phyloP scores from a whole-genome alignment of 2,329 filamentous ascomycete species.

The Hypoxylon rubiginosum region DNA sequence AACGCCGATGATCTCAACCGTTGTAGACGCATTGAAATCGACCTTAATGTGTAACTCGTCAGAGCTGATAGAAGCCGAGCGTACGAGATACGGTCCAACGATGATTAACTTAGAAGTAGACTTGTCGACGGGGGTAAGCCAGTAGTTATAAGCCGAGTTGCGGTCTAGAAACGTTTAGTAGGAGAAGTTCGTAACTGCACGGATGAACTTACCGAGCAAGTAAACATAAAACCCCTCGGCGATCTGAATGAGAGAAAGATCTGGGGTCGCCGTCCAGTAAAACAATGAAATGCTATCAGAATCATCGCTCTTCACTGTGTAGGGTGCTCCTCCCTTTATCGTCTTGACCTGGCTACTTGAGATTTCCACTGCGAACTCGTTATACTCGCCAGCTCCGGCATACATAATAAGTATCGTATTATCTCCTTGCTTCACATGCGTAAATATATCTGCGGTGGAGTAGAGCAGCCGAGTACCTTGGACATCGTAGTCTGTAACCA shows the following conservation, averaged over 20 bases:
- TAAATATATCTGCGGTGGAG: constrained; percentile 77
- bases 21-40: constrained; percentile 78
- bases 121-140: constrained; percentile 63
- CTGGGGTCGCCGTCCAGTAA: constrained; percentile 33
- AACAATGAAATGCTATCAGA: constrained; percentile 37
- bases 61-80: constrained; percentile 68
- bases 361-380: constrained; percentile 69
- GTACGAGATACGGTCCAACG: constrained; percentile 74
- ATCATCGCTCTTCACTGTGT: constrained; percentile 47
- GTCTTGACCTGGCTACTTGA: constrained; percentile 47
- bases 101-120: constrained; percentile 62
- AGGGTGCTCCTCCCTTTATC: constrained; percentile 42
- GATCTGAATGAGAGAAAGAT: constrained; percentile 36
- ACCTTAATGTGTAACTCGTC: constrained; percentile 73
- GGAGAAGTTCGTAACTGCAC: too few relatives aligned
- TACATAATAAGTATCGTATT: constrained; percentile 68
- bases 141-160: constrained; percentile 77
- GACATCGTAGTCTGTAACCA: constrained; percentile 75
- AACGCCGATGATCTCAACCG: constrained; percentile 77
- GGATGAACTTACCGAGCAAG: constrained; percentile 37
- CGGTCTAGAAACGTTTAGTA: constrained; percentile 53
- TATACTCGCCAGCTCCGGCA: constrained; percentile 70
- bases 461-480: constrained; percentile 71
- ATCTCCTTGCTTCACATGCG: constrained; percentile 67
- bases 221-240: constrained; percentile 32